phyloP scores from a whole-genome alignment of 495 filamentous ascomycete species.

The Tetracladium marchalianum region DNA sequence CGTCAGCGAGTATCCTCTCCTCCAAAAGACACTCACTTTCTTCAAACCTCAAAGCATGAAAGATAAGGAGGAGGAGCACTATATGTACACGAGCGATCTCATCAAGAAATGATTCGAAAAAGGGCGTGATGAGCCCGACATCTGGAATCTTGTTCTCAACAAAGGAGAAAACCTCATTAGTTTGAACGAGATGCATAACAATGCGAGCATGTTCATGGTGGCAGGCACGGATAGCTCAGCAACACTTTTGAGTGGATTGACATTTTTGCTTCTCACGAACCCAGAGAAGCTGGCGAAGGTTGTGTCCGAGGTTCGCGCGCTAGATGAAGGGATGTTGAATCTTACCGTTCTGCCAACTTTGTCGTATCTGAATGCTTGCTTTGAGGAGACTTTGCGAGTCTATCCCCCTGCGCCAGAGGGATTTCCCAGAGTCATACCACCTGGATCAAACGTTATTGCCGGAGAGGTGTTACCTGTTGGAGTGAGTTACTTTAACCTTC shows the following conservation, averaged over 20 bases:
- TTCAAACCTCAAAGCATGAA: background rate
- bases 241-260: slow-evolving; percentile 38
- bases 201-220: slow-evolving; percentile 23
- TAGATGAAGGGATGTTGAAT: slow-evolving; percentile 44
- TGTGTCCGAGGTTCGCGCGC: slow-evolving; percentile 43
- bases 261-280: slow-evolving; percentile 40
- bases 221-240: slow-evolving; percentile 54
- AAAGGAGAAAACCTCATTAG: too few relatives aligned
- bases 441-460: slow-evolving; percentile 14
- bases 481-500: too few relatives aligned
- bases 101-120: too few relatives aligned
- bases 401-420: slow-evolving; percentile 44
- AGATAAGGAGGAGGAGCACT: too few relatives aligned
- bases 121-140: too few relatives aligned
- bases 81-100: too few relatives aligned
- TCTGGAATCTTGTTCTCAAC: too few relatives aligned
- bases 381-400: slow-evolving; percentile 48
- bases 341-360: slow-evolving; percentile 29
- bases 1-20: background rate
- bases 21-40: too few relatives aligned
- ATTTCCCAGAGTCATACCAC: slow-evolving; percentile 31
- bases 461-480: too few relatives aligned
- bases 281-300: slow-evolving; percentile 32
- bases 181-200: too few relatives aligned
- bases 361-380: slow-evolving; percentile 44